Percentiles rank a stretch among this genome's conserved stretches.
phyloP scores from a whole-genome alignment of 129 eudicot species.

The Scalesia atractyloides region DNA sequence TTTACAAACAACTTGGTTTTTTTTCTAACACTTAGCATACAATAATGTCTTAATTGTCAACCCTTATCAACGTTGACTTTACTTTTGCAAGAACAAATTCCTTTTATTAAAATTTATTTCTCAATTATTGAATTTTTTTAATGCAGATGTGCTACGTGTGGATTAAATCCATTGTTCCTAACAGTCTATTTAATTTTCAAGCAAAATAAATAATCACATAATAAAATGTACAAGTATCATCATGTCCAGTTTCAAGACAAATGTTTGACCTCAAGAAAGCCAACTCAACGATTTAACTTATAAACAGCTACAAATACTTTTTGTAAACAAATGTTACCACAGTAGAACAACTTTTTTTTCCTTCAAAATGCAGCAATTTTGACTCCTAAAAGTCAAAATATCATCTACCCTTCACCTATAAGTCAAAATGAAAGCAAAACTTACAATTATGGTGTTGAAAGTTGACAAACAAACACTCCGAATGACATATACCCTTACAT shows the following conservation, averaged over 20 bases:
- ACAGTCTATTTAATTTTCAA: background rate
- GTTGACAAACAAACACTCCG: constrained; percentile 18
- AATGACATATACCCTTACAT: constrained; percentile 16
- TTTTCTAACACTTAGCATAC: background rate
- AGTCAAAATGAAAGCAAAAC: constrained; percentile 16
- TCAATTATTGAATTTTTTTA: background rate
- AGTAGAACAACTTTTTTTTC: background rate
- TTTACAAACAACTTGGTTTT: background rate
- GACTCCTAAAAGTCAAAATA: constrained; percentile 24
- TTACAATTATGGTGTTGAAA: constrained; percentile 7
- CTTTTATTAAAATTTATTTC: background rate
- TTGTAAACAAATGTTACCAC: constrained; percentile 16
- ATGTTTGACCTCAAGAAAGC: background rate
- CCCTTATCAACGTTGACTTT: constrained; percentile 1
- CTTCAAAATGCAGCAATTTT: constrained; percentile 11
- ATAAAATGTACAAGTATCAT: background rate
- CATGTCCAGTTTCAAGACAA: background rate
- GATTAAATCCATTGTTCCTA: background rate
- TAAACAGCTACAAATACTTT: constrained; percentile 2
- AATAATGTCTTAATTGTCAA: constrained; percentile 22
- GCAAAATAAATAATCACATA: background rate
- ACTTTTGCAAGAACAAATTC: constrained; percentile 7
- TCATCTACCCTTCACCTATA: constrained; percentile 12
- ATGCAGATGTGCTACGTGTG: constrained; percentile 1
- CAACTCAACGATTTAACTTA: background rate